Conservation (phyloP, 2,329 filamentous ascomycete genomes). For the Sporothrix luriei region DNA sequence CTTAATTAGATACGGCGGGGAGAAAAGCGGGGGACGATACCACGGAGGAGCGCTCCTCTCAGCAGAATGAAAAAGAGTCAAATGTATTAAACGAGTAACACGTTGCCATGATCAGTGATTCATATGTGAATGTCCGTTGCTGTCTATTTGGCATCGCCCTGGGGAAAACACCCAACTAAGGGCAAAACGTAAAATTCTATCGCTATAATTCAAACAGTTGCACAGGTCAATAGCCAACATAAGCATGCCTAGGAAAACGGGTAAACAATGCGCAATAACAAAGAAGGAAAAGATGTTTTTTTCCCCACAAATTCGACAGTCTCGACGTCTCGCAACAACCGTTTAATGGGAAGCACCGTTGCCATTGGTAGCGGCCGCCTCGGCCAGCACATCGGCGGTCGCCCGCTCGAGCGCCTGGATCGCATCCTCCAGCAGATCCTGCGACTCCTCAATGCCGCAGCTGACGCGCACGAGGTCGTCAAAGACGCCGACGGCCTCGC, state of each 20-base stretch:
- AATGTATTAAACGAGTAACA: neutral
- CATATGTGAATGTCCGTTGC: neutral
- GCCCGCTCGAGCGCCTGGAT: slow-evolving; percentile 75
- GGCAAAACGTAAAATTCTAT: neutral
- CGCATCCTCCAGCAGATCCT: slow-evolving; percentile 81
- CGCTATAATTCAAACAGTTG: slow-evolving; percentile 8
- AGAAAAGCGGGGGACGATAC: slow-evolving; percentile 5
- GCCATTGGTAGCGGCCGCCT: slow-evolving; percentile 7
- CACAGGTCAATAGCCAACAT: neutral
- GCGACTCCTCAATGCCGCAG: slow-evolving; percentile 89
- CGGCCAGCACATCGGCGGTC: slow-evolving; percentile 45
- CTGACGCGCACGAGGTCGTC: slow-evolving; percentile 92
- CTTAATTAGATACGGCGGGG: slow-evolving; percentile 8
- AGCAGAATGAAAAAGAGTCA: slow-evolving; percentile 11
- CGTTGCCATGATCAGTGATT: neutral
- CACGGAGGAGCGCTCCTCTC: slow-evolving; percentile 18
- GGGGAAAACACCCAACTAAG: too few species aligned
- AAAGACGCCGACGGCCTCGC: slow-evolving; percentile 90
- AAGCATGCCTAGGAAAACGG: too few species aligned
- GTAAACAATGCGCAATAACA: slow-evolving; percentile 2
- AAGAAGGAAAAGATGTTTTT: neutral
- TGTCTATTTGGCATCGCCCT: neutral
- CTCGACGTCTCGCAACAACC: neutral
- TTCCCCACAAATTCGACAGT: neutral
- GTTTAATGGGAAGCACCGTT: slow-evolving; percentile 20